Conservation (phyloP, 2,329 filamentous ascomycete genomes). For the Colletotrichum simmondsii region DNA sequence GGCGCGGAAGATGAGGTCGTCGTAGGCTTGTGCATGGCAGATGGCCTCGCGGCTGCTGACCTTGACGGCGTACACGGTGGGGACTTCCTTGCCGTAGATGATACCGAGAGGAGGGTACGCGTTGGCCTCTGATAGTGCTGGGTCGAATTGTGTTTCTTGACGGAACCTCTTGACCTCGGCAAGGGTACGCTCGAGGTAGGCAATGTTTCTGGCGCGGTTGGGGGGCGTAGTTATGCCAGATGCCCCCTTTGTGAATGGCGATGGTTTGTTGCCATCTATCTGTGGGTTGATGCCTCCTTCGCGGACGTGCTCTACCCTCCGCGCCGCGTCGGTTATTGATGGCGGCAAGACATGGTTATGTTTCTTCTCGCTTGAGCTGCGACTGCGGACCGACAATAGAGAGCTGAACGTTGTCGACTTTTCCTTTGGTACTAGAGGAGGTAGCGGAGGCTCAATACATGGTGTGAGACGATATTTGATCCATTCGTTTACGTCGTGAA, state of each 20-base stretch:
- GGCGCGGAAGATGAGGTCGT: slow-evolving; percentile 85
- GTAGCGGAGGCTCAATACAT: slow-evolving; percentile 76
- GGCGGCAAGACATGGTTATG: slow-evolving; percentile 34
- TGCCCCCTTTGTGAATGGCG: slow-evolving; percentile 39
- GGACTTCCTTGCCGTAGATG: slow-evolving; percentile 87
- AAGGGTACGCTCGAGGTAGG: slow-evolving; percentile 82
- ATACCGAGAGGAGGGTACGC: slow-evolving; percentile 84
- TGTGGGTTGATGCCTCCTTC: slow-evolving; percentile 57
- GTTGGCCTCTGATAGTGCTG: slow-evolving; percentile 72
- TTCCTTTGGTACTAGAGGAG: slow-evolving; percentile 58
- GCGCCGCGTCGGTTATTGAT: slow-evolving; percentile 39
- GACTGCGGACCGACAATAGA: slow-evolving; percentile 58
- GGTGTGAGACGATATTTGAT: slow-evolving; percentile 82
- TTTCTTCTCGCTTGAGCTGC: slow-evolving; percentile 53
- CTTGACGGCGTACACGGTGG: slow-evolving; percentile 84
- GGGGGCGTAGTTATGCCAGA: slow-evolving; percentile 52
- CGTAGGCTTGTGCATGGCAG: slow-evolving; percentile 80
- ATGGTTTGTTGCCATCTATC: slow-evolving; percentile 48
- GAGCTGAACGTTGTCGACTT: slow-evolving; percentile 53
- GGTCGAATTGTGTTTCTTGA: slow-evolving; percentile 72
- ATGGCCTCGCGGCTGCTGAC: slow-evolving; percentile 81
- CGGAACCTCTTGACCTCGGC: slow-evolving; percentile 80
- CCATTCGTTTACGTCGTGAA: slow-evolving; percentile 85
- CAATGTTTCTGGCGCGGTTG: slow-evolving; percentile 59
- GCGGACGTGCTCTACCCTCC: slow-evolving; percentile 44